These are phyloP conservation scores for Panicum miliaceum DNA, from an alignment of 176 grass and related monocot species.

Conservation along the genomic window DNA sequence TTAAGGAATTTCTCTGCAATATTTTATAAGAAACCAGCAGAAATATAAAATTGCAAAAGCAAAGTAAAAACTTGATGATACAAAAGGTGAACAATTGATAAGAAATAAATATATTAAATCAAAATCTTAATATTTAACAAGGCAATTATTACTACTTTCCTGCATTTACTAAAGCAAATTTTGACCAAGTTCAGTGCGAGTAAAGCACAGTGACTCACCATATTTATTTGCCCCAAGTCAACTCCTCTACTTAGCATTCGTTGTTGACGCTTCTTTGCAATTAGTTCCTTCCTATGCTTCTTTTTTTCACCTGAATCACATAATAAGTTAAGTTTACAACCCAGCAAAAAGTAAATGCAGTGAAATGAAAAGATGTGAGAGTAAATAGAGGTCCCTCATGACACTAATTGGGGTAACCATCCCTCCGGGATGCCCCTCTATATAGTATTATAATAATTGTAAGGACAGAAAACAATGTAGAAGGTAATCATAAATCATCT, in stretches of 20 bases:
- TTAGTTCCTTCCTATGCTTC: slow-evolving; percentile 82
- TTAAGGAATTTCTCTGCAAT: not conserved
- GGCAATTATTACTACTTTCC: not conserved
- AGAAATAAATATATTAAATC: slow-evolving; percentile 24
- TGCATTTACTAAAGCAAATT: not conserved
- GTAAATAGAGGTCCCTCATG: not conserved
- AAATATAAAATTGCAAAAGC: not conserved
- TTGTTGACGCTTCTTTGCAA: slow-evolving; percentile 83
- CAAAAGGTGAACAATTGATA: slow-evolving; percentile 1
- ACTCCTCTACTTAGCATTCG: slow-evolving; percentile 90
- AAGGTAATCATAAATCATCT: not conserved
- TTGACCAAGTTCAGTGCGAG: slow-evolving; percentile 14
- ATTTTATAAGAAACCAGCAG: not conserved
- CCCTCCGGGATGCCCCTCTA: no score
- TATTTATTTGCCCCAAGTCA: slow-evolving; percentile 89
- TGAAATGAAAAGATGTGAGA: not conserved
- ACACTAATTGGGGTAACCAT: no score
- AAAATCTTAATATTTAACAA: not conserved
- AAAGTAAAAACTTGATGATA: not conserved
- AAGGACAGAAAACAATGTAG: not conserved
- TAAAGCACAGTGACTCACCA: slow-evolving; percentile 58
- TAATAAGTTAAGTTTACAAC: slow-evolving; percentile 27
- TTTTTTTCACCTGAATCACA: slow-evolving; percentile 78
- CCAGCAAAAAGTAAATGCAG: not conserved
- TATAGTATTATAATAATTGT: not conserved